Percentiles rank a stretch among this genome's conserved stretches.
phyloP scores from a whole-genome alignment of 352 stramenopile species.

The Pseudoperonospora humuli region DNA sequence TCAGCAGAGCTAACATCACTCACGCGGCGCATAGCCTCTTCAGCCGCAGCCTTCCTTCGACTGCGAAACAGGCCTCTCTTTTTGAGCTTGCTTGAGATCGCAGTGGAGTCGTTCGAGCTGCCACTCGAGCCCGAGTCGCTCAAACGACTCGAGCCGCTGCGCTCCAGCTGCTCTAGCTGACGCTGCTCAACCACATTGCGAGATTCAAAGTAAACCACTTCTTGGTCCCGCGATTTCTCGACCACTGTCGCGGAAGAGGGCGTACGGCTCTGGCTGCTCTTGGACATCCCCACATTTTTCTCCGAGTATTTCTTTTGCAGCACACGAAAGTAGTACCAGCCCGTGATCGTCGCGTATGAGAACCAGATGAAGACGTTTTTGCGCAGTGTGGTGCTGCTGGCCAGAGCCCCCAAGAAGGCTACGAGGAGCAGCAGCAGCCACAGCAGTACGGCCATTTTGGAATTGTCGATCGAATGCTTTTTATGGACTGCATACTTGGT shows the following conservation, averaged over 20 bases:
- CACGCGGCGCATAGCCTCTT: conserved; percentile 29
- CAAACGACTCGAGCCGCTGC: conserved; percentile 28
- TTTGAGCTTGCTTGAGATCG: conserved; percentile 28
- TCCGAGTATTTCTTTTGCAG: conserved; percentile 53
- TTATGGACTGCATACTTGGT: neutral
- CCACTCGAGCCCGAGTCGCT: conserved; percentile 52
- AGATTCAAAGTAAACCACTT: conserved; percentile 47
- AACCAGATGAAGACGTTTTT: conserved; percentile 63
- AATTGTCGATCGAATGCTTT: neutral
- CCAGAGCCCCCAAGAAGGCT: conserved; percentile 34
- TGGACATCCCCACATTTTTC: conserved; percentile 6
- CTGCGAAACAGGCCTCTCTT: conserved; percentile 33
- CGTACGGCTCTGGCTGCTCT: neutral
- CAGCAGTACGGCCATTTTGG: conserved; percentile 27
- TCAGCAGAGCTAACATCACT: conserved; percentile 24
- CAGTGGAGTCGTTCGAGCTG: conserved; percentile 28
- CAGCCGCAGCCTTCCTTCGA: conserved; percentile 27
- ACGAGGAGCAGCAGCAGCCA: conserved; percentile 35
- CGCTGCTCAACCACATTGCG: conserved; percentile 27
- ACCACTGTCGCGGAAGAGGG: neutral
- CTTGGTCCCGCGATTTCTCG: conserved; percentile 7
- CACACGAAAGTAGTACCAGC: conserved; percentile 79
- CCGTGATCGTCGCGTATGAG: conserved; percentile 72
- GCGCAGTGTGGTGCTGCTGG: conserved; percentile 38
- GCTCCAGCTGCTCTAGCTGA: conserved; percentile 24